Base-by-base conservation (phyloP, 2,329 filamentous ascomycete species). In the Aquanectria penicillioides region DNA sequence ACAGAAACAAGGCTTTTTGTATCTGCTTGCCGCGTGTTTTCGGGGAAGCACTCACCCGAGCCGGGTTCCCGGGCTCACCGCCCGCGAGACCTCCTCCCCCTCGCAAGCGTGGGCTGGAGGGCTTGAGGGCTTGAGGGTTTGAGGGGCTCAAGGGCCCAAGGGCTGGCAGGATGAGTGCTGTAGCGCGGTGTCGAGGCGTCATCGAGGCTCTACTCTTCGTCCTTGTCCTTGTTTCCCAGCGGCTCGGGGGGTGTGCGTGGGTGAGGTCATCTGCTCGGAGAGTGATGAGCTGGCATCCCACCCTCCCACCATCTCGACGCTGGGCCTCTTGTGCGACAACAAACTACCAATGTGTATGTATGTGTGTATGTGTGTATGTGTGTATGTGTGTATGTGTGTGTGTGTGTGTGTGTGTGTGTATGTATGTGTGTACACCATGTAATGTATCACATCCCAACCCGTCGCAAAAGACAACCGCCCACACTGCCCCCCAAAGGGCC, bases 281-380 rank as follows among this genome's bases (percentile, higher is more conserved):
- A 66, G 63, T 74, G 73, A 71, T 76, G 74, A 75, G 74, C 57
- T 76, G 74, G 72, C 73, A 54, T 49, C 36, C 37, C 53, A 53
- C 34, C 52, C 54, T 41, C 57, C 57, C 52, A 55, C 38, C 40
- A 54, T 51, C 51, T 36, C 29, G 25, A 36, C 12, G 29, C 22
- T 7, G 37, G 8, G 22, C 40, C 17, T 46, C 29, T 37, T 33
- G n/a, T n/a, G n/a, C n/a, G n/a, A n/a, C n/a, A n/a, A n/a, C n/a
- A n/a, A n/a, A n/a, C n/a, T n/a, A n/a, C n/a, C n/a, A n/a, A n/a
- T n/a, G n/a, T n/a, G n/a, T n/a, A 15, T 36, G 6, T 31, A 13
- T 31, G 28, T 31, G 28, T 9, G 28, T 9, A 13, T 31, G 28
- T 31, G 28, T 31, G 28, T 31, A 13, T 31, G 28, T 31, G 28